These are phyloP conservation scores for Monosporascus sp. DNA, from an alignment of 2,329 filamentous ascomycete genomes.

Conservation along the genomic window DNA sequence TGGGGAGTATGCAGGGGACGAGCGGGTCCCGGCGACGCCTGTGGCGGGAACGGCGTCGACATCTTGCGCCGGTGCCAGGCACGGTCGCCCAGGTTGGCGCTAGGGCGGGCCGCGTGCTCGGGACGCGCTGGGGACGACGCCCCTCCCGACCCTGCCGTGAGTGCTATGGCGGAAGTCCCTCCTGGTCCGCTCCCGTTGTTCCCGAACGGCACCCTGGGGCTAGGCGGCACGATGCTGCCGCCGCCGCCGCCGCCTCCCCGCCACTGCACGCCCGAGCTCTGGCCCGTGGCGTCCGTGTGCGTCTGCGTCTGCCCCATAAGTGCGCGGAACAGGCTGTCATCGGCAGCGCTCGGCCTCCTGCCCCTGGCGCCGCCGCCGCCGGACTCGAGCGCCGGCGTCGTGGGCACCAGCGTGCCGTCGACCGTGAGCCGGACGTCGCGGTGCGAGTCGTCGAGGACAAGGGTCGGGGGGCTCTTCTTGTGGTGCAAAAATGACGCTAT, in stretches of 20 bases:
- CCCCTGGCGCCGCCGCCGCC: slow-evolving; percentile 5
- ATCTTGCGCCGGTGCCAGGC: slow-evolving; percentile 24
- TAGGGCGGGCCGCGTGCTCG: slow-evolving; percentile 9
- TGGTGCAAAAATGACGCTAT: background rate
- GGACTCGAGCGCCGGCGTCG: slow-evolving; percentile 20
- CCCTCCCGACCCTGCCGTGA: background rate
- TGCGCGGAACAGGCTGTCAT: slow-evolving; percentile 10
- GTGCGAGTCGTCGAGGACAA: slow-evolving; percentile 1
- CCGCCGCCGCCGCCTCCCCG: slow-evolving; percentile 3
- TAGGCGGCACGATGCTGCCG: background rate
- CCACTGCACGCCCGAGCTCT: slow-evolving; percentile 18
- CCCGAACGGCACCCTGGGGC: background rate
- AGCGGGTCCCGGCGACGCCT: background rate
- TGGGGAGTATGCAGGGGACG: background rate
- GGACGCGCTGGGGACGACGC: slow-evolving; percentile 4
- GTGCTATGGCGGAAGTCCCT: background rate
- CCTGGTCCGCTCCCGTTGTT: background rate
- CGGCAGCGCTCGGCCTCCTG: background rate
- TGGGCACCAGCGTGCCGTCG: slow-evolving; percentile 12
- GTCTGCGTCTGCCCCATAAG: slow-evolving; percentile 1
- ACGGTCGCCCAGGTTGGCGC: slow-evolving; percentile 17
- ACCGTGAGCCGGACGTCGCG: slow-evolving; percentile 7
- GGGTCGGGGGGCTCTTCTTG: background rate
- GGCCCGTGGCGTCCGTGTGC: slow-evolving; percentile 5
- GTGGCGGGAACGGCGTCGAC: slow-evolving; percentile 16